A percentile compares a stretch with the other conserved stretches of the same genome.
These are phyloP conservation scores for Gnomoniopsis sp. DNA, from an alignment of 2,329 filamentous ascomycete genomes.

Conservation along the genomic window DNA sequence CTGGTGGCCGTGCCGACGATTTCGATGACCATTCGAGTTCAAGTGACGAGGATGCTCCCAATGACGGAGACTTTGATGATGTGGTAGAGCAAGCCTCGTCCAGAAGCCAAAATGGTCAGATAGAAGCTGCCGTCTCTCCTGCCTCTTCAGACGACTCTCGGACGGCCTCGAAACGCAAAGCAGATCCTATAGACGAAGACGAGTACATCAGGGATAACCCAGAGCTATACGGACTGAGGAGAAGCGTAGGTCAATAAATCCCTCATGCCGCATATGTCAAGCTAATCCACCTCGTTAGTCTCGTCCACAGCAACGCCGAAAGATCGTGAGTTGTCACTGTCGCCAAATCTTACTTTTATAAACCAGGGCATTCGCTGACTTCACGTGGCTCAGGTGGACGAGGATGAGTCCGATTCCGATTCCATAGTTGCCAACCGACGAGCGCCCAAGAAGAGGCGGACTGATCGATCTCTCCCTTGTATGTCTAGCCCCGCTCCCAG, in stretches of 20 bases:
- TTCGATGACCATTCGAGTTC: constrained; percentile 46
- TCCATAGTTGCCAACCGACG: constrained; percentile 55
- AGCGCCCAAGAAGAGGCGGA: constrained; percentile 65
- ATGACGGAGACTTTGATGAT: constrained; percentile 70
- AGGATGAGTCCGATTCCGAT: constrained; percentile 70
- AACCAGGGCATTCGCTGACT: constrained; percentile 21
- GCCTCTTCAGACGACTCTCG: constrained; percentile 64
- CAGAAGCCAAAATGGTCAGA: constrained; percentile 43
- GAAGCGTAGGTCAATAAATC: constrained; percentile 63
- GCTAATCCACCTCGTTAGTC: constrained; percentile 36
- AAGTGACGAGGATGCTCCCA: constrained; percentile 54
- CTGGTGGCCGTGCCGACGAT: constrained; percentile 32
- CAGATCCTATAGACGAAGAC: constrained; percentile 61
- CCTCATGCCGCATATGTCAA: neutral
- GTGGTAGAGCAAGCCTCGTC: constrained; percentile 56
- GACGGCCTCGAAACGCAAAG: constrained; percentile 70
- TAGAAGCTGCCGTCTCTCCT: constrained; percentile 57
- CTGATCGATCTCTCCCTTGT: constrained; percentile 63
- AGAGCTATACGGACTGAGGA: constrained; percentile 87
- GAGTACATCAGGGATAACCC: constrained; percentile 88
- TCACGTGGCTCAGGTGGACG: constrained; percentile 39
- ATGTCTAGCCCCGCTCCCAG: constrained; percentile 26
- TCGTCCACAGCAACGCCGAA: constrained; percentile 55
- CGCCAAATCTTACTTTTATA: neutral
- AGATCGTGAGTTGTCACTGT: constrained; percentile 43